Evolutionary conservation across 495 filamentous ascomycete species (phyloP).

Genomic region (Aspergillus sparsus): DNA sequence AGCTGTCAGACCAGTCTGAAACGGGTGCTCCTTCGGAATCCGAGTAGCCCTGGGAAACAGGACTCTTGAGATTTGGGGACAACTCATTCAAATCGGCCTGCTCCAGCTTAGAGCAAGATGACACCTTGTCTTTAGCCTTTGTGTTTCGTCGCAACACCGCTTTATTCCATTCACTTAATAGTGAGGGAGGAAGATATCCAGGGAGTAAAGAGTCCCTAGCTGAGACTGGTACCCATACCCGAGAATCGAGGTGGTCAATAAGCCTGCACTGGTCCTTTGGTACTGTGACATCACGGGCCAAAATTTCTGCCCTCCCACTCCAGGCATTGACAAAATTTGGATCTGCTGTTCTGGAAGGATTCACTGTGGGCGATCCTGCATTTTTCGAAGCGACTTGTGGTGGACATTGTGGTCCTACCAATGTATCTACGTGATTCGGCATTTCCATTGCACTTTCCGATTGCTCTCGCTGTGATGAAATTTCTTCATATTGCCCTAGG

Average conservation of each 20-base stretch:
- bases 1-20: slow-evolving; percentile 19
- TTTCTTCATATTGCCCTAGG: too few species aligned
- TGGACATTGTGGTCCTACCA: not conserved
- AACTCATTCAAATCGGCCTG: not conserved
- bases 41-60: slow-evolving; percentile 4
- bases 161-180: slow-evolving; percentile 42
- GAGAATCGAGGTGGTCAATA: slow-evolving; percentile 47
- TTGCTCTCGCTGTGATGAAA: too few species aligned
- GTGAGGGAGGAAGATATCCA: slow-evolving; percentile 40
- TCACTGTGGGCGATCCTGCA: not conserved
- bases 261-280: slow-evolving; percentile 61
- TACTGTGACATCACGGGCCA: slow-evolving; percentile 52
- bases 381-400: slow-evolving; percentile 1
- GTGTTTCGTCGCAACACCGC: slow-evolving; percentile 29
- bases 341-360: slow-evolving; percentile 1
- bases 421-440: too few species aligned
- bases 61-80: not conserved
- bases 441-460: too few species aligned
- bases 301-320: slow-evolving; percentile 44
- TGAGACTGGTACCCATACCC: slow-evolving; percentile 47
- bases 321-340: slow-evolving; percentile 30
- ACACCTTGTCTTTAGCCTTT: not conserved
- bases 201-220: slow-evolving; percentile 26
- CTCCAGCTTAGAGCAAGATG: not conserved
- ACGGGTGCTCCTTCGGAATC: slow-evolving; percentile 19